Evolutionary conservation across 208 protist species (phyloP).

Genomic region (Eutreptiella sp.): DNA sequence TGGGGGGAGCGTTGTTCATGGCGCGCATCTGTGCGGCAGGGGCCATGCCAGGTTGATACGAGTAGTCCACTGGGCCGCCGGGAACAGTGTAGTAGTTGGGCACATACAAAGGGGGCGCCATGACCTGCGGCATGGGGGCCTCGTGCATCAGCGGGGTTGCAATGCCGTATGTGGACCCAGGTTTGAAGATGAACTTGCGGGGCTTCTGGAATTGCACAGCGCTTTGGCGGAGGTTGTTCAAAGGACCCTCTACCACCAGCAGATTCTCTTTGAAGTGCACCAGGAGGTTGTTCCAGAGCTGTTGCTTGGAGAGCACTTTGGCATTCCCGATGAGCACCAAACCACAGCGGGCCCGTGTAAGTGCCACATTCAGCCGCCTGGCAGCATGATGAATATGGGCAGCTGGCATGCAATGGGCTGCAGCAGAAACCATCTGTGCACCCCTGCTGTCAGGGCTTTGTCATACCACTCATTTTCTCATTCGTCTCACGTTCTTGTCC

Average conservation of each 20-base stretch:
- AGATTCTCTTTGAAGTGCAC: constrained; percentile 66
- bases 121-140: background rate
- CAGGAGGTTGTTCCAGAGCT: constrained; percentile 78
- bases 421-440: too few species aligned
- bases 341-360: constrained; percentile 91
- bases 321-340: constrained; percentile 93
- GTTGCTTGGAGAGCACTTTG: constrained; percentile 66
- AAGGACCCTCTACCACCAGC: constrained; percentile 69
- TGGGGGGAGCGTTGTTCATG: background rate
- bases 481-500: too few species aligned
- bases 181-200: constrained; percentile 17
- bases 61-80: background rate
- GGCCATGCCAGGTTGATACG: constrained; percentile 11
- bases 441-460: too few species aligned
- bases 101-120: constrained; percentile 16
- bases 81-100: constrained; percentile 11
- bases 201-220: constrained; percentile 21
- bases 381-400: too few species aligned
- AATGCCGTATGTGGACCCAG: constrained; percentile 9
- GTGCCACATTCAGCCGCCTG: constrained; percentile 92
- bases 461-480: too few species aligned
- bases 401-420: too few species aligned
- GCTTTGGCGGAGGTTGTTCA: constrained; percentile 55
- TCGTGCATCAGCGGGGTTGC: constrained; percentile 6
- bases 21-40: constrained; percentile 17